Evolutionary conservation across 139 green algal species (phyloP).

Genomic region (Closterium sp.): DNA sequence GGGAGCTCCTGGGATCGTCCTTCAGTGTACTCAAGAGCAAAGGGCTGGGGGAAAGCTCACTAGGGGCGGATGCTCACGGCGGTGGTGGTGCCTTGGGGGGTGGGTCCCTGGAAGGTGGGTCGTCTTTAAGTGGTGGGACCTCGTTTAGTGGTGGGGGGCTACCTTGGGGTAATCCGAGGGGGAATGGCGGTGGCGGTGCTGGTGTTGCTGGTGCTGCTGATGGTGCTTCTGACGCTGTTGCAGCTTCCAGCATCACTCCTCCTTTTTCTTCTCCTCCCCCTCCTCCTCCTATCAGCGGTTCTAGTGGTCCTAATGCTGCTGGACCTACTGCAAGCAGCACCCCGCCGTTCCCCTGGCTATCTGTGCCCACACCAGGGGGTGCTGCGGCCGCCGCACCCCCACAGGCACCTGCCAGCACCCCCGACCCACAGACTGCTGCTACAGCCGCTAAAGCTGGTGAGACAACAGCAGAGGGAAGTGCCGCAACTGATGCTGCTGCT

Average conservation of each 20-base stretch:
- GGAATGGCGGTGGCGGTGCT: not conserved
- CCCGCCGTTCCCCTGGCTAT: not conserved
- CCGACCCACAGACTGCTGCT: not conserved
- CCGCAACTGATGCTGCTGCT: not conserved
- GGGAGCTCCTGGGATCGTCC: not conserved
- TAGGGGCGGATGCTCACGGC: not conserved
- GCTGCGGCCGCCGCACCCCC: not conserved
- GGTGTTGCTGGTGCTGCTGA: not conserved
- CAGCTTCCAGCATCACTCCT: not conserved
- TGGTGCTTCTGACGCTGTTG: not conserved
- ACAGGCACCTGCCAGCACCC: not conserved
- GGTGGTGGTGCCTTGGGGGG: not conserved
- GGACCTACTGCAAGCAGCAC: not conserved
- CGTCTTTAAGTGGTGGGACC: not conserved
- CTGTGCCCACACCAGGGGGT: not conserved
- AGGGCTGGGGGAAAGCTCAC: not conserved
- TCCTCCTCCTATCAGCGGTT: not conserved
- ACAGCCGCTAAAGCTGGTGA: not conserved
- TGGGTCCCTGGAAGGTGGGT: not conserved
- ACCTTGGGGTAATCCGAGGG: not conserved
- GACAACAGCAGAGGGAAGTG: not conserved
- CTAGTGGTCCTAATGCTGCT: not conserved
- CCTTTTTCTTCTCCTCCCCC: not conserved
- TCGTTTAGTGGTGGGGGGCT: not conserved
- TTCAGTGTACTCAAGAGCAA: not conserved